Conservation (phyloP, 2,329 filamentous ascomycete genomes). For the Penicillium thymicola region DNA sequence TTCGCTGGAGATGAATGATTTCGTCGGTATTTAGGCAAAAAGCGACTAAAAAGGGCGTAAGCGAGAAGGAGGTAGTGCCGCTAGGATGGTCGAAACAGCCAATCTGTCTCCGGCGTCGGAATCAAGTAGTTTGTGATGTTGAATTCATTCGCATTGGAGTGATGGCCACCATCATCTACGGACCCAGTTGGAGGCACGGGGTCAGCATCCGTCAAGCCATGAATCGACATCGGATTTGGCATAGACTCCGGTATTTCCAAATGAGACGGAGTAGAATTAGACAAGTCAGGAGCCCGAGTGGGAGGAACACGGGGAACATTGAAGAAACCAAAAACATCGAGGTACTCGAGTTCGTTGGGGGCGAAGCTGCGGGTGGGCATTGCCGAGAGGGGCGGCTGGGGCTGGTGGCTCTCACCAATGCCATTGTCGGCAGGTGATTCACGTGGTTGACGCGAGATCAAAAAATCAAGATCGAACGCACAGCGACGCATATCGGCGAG, state of each 20-base stretch:
- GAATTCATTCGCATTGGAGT: conserved; percentile 36
- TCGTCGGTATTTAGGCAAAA: neutral
- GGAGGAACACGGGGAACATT: conserved; percentile 73
- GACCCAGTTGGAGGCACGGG: conserved; percentile 11
- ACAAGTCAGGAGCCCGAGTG: conserved; percentile 28
- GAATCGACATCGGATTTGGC: conserved; percentile 37
- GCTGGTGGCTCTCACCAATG: conserved; percentile 20
- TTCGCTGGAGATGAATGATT: neutral
- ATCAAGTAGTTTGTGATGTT: conserved; percentile 48
- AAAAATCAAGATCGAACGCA: conserved; percentile 83
- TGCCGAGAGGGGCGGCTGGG: conserved; percentile 6
- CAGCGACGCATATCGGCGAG: conserved; percentile 87
- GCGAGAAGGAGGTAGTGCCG: too few relatives aligned
- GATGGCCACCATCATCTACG: conserved; percentile 18
- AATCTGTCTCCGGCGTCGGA: conserved; percentile 47
- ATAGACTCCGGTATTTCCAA: conserved; percentile 27
- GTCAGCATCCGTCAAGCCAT: conserved; percentile 29
- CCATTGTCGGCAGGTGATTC: conserved; percentile 36
- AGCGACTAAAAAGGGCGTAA: neutral
- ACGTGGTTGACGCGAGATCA: conserved; percentile 77
- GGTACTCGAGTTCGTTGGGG: conserved; percentile 80
- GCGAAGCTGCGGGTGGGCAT: conserved; percentile 63
- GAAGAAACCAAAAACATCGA: conserved; percentile 94
- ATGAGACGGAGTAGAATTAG: conserved; percentile 18
- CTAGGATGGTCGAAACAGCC: conserved; percentile 37